Evolutionary conservation across 129 eudicot genomes (phyloP).

Genomic region (Saussurea involucrata): DNA sequence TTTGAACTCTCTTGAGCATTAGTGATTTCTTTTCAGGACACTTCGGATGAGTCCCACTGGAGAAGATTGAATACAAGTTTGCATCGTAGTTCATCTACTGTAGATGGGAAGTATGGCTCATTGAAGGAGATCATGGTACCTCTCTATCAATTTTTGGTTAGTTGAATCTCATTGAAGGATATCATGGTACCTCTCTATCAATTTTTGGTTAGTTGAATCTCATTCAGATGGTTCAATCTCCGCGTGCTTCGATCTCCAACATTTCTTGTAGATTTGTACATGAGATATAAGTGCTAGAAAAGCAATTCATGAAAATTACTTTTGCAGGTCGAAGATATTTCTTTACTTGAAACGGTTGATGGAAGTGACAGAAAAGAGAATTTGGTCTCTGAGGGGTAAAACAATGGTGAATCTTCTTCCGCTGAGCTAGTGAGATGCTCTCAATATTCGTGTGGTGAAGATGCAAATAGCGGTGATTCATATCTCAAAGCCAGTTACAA

Average conservation of each 20-base stretch:
- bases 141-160: not conserved
- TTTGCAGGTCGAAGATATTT: slow-evolving; percentile 66
- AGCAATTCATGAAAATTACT: slow-evolving; percentile 3
- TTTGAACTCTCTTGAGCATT: slow-evolving; percentile 1
- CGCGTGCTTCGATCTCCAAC: not conserved
- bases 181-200: too few relatives aligned
- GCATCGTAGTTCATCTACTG: slow-evolving; percentile 76
- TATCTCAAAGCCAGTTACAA: slow-evolving; percentile 28
- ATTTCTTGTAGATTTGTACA: not conserved
- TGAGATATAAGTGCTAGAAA: not conserved
- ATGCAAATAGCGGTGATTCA: slow-evolving; percentile 13
- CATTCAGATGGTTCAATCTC: not conserved
- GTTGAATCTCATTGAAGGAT: too few relatives aligned
- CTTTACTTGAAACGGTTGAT: slow-evolving; percentile 37
- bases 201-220: not conserved
- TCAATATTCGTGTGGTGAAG: slow-evolving; percentile 29
- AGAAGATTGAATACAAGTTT: slow-evolving; percentile 65
- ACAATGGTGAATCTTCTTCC: slow-evolving; percentile 14
- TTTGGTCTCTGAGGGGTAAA: slow-evolving; percentile 15
- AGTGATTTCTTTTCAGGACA: slow-evolving; percentile 52
- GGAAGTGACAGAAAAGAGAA: slow-evolving; percentile 26
- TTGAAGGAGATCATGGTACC: slow-evolving; percentile 62
- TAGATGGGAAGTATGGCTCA: slow-evolving; percentile 83
- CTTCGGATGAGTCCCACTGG: slow-evolving; percentile 80
- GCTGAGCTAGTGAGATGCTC: slow-evolving; percentile 27